Evolutionary conservation across 2,329 filamentous ascomycete genomes (phyloP).

Genomic region (Coniochaeta ligniaria): DNA sequence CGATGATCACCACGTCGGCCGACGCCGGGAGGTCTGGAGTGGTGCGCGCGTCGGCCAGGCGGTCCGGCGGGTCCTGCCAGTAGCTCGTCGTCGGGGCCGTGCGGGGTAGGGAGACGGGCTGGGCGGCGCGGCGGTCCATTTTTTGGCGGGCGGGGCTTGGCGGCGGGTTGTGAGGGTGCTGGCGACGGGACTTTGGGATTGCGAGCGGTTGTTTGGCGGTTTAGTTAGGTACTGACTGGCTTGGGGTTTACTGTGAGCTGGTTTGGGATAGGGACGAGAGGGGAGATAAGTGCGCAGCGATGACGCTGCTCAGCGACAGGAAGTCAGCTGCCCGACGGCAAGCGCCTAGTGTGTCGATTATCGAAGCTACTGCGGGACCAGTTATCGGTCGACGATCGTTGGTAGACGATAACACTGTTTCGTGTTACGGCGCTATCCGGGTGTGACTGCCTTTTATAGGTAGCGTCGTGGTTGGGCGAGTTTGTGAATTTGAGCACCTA

Average conservation of each 20-base stretch:
- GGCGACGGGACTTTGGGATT: too few species aligned
- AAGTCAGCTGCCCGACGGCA: neutral
- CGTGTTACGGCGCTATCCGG: neutral
- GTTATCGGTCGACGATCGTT: neutral
- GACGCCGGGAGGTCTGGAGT: conserved; percentile 41
- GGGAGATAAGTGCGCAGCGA: neutral
- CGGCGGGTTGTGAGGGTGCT: too few species aligned
- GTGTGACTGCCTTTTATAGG: neutral
- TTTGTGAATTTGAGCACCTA: neutral
- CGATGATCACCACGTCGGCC: conserved; percentile 55
- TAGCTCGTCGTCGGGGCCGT: conserved; percentile 48
- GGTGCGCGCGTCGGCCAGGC: conserved; percentile 40
- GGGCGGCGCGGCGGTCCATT: conserved; percentile 28
- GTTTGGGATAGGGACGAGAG: neutral
- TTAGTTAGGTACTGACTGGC: too few species aligned
- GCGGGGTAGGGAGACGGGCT: conserved; percentile 39
- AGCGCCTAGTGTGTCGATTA: neutral
- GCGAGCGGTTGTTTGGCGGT: too few species aligned
- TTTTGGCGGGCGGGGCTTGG: too few species aligned
- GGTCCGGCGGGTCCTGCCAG: conserved; percentile 52
- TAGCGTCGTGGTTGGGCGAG: neutral
- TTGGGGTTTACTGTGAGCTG: too few species aligned
- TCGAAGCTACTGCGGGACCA: neutral
- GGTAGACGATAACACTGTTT: neutral
- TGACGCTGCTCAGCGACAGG: neutral